These are phyloP conservation scores for Epichloe sibirici DNA, from an alignment of 2,329 filamentous ascomycete species.

Conservation along the genomic window DNA sequence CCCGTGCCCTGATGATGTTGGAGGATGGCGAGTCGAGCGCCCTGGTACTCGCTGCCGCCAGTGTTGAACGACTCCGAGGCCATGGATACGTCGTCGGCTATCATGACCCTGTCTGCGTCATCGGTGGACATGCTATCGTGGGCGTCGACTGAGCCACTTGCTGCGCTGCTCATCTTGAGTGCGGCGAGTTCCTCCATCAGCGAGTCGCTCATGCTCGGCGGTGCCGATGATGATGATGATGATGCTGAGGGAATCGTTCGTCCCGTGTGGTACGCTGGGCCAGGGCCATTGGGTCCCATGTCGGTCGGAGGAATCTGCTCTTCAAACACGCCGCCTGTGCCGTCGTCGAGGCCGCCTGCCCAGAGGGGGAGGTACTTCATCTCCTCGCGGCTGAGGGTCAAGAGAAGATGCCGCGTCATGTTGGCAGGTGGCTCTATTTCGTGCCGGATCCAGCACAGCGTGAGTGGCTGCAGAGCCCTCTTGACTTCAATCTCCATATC, in stretches of 20 bases:
- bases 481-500: constrained; percentile 13
- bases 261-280: constrained; percentile 35
- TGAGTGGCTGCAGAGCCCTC: constrained; percentile 10
- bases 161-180: constrained; percentile 21
- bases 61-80: constrained; percentile 24
- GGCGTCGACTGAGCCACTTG: constrained; percentile 24
- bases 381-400: constrained; percentile 43
- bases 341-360: constrained; percentile 45
- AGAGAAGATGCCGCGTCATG: constrained; percentile 33
- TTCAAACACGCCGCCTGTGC: constrained; percentile 37
- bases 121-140: constrained; percentile 29
- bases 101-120: constrained; percentile 17
- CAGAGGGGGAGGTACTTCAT: constrained; percentile 52
- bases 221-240: constrained; percentile 18
- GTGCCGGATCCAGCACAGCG: constrained; percentile 14
- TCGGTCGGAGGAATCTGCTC: constrained; percentile 26
- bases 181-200: constrained; percentile 23
- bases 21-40: constrained; percentile 23
- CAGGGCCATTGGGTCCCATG: constrained; percentile 33
- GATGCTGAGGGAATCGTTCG: constrained; percentile 15
- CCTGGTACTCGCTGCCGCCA: constrained; percentile 19
- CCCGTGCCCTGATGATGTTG: constrained; percentile 17
- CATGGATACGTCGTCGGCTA: constrained; percentile 22
- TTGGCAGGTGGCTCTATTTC: constrained; percentile 22
- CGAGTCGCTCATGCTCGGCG: constrained; percentile 23